A percentile compares a stretch with the other conserved stretches of the same genome.
Evolutionary conservation across 2,329 filamentous ascomycete species (phyloP).

Genomic region (Myriosclerotinia scirpicola): DNA sequence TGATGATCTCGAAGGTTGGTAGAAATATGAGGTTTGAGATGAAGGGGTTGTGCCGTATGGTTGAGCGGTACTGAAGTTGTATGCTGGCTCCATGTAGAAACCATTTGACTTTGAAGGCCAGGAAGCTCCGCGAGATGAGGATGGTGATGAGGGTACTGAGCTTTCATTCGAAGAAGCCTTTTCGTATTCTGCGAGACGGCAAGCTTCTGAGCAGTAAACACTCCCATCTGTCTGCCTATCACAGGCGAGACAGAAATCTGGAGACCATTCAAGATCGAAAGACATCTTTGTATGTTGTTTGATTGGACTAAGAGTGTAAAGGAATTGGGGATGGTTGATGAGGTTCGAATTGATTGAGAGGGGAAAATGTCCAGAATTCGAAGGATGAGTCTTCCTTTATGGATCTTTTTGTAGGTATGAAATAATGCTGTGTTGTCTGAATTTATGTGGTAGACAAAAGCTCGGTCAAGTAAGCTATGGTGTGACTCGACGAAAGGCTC

Average conservation of each 20-base stretch:
- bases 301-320: constrained; percentile 13
- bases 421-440: constrained; percentile 27
- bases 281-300: constrained; percentile 36
- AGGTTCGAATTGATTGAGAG: constrained; percentile 16
- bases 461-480: constrained; percentile 31
- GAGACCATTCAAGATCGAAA: constrained; percentile 63
- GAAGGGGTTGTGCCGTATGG: constrained; percentile 54
- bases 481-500: constrained; percentile 39
- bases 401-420: constrained; percentile 13
- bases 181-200: constrained; percentile 84
- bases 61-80: constrained; percentile 69
- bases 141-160: constrained; percentile 59
- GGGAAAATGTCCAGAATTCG: neutral
- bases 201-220: constrained; percentile 90
- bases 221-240: constrained; percentile 82
- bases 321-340: constrained; percentile 18
- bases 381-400: constrained; percentile 24
- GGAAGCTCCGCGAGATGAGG: constrained; percentile 46
- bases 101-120: constrained; percentile 53
- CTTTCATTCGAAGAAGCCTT: constrained; percentile 58
- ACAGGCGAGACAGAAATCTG: constrained; percentile 91
- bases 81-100: constrained; percentile 71
- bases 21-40: constrained; percentile 40
- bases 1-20: constrained; percentile 51
- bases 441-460: constrained; percentile 25